These are phyloP conservation scores for Rhinocladiella similis DNA, from an alignment of 2,329 filamentous ascomycete genomes.

Conservation along the genomic window DNA sequence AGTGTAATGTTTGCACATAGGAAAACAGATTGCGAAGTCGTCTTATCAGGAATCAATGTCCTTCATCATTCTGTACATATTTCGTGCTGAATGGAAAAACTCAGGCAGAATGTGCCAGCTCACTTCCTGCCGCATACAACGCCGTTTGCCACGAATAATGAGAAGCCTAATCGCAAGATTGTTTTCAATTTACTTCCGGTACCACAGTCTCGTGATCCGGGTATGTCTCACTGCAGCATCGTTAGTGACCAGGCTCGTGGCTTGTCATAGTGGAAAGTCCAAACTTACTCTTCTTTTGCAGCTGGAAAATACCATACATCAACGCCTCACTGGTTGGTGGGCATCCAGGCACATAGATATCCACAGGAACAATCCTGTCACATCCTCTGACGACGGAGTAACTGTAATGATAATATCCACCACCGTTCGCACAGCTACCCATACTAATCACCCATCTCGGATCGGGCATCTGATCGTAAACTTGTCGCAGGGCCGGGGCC, in stretches of 20 bases:
- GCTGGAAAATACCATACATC: constrained; percentile 67
- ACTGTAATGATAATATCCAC: constrained; percentile 85
- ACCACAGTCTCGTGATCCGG: constrained; percentile 55
- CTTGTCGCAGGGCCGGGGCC: constrained; percentile 83
- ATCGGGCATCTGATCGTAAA: constrained; percentile 95
- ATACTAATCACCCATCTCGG: constrained; percentile 84
- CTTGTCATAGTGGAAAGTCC: no score
- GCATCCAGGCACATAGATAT: constrained; percentile 77
- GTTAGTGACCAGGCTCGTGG: neutral
- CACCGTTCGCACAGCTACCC: constrained; percentile 82
- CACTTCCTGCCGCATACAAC: neutral
- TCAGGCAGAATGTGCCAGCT: neutral
- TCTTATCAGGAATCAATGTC: no score
- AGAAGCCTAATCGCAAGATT: neutral
- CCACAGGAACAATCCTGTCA: constrained; percentile 75
- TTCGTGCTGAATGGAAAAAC: neutral
- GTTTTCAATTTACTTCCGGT: constrained; percentile 43
- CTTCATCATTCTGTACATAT: constrained; percentile 11
- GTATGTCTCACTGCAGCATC: constrained; percentile 44
- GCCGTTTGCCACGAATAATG: neutral
- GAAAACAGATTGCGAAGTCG: no score
- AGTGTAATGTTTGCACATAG: no score
- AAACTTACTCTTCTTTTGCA: constrained; percentile 66
- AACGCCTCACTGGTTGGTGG: constrained; percentile 55
- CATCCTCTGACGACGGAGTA: constrained; percentile 75